Evolutionary conservation across 768 basidiomycete genomes (phyloP), one percentile per base, ranked within the genome.

Genomic region (Exidia glandulosa): DNA sequence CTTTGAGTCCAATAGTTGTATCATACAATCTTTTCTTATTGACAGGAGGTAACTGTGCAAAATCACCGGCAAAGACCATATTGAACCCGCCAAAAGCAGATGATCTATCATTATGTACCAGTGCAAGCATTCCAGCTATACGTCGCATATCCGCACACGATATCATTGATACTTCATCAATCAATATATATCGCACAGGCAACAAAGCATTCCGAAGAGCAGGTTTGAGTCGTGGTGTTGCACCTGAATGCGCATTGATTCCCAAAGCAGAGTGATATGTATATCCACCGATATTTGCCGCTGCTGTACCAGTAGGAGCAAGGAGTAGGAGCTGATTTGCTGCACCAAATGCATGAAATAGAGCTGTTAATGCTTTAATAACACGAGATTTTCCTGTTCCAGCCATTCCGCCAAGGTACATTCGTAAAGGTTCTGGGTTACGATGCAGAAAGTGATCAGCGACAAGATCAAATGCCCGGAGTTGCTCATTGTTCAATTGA

Each of bases 51-150:
- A 79, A 61, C 55, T 80, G 77, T 2, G 74, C 76, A 70, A 78
- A 77, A 57, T 79, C 77, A n/a, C 76, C 76, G 13, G 76, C 75
- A 60, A 78, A 69, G n/a, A 78, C 73, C 54, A 79, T 68, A 59
- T 74, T 75, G 29, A 74, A 68, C 0, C 76, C 75, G 23, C 75
- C 75, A 66, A 75, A 77, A 2, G 71, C 62, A 13, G 54, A 32
- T 32, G 66, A 66, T 16, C 31, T 2, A 1, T 61, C 52, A 25
- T 63, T 61, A 10, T 62, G 31, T 2, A 67, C 65, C 31, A 60
- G 54, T 30, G 65, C 59, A 2, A 75, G 61, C n/a, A 60, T 54
- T 2, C 60, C 61, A 64, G 57, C 66, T 2, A 72, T 72, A 7
- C 32, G 60, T 45, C 68, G 72, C 59, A 70, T 63, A 56, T 59